Conservation (phyloP, 164 flowering plant genomes). For the Vitis riparia region DNA sequence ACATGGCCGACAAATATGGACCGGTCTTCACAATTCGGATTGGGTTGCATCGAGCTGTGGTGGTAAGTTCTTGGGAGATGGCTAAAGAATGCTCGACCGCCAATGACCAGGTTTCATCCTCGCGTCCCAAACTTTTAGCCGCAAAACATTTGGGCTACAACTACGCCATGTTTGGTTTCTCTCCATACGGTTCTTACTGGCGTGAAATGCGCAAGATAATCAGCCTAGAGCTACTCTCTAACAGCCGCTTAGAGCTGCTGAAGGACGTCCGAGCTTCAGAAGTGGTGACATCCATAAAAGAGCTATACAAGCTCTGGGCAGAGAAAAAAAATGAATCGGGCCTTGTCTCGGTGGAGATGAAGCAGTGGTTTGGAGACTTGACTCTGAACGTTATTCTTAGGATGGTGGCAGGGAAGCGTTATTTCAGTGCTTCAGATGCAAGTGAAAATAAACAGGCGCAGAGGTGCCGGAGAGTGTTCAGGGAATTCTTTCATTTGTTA, state of each 20-base stretch:
- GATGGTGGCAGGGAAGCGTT: constrained; percentile 36
- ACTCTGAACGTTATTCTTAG: constrained; percentile 22
- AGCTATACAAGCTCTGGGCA: constrained; percentile 15
- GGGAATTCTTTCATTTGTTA: constrained; percentile 10
- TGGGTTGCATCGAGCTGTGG: no score
- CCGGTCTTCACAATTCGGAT: no score
- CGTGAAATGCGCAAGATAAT: constrained; percentile 37
- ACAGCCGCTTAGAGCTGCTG: constrained; percentile 26
- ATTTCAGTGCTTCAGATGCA: background rate
- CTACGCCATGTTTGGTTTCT: no score
- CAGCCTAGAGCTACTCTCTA: constrained; percentile 28
- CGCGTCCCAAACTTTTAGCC: no score
- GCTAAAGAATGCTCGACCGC: no score
- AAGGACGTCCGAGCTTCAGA: constrained; percentile 17
- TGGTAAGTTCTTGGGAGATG: no score
- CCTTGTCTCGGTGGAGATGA: constrained; percentile 19
- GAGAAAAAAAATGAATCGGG: background rate
- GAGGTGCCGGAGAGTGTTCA: constrained; percentile 16
- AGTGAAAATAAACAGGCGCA: constrained; percentile 13
- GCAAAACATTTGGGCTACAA: no score
- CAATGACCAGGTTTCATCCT: no score
- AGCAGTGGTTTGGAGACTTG: constrained; percentile 24
- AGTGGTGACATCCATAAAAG: constrained; percentile 12
- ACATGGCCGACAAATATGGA: no score
- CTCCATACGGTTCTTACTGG: constrained; percentile 12